Evolutionary conservation across 1,139 yeast genomes (phyloP).

Genomic region (Kodamaea plutei): DNA sequence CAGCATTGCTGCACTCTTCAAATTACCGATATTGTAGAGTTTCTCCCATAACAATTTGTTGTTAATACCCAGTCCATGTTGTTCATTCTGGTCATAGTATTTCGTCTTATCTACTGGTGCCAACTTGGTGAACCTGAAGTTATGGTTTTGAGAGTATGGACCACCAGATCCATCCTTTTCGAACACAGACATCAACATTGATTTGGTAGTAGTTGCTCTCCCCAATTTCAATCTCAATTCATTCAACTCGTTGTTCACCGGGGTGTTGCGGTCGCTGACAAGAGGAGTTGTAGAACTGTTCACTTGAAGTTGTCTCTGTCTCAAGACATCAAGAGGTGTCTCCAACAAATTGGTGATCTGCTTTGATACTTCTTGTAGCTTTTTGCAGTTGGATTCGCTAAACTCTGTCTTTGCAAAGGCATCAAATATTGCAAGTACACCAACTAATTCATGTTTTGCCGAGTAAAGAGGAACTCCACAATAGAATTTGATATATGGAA

Average conservation of each 20-base stretch:
- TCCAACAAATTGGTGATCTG: constrained; percentile 44
- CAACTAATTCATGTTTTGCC: too few species aligned
- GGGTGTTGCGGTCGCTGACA: constrained; percentile 1
- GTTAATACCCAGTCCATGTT: too few species aligned
- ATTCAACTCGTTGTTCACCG: constrained; percentile 18
- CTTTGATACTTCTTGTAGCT: constrained; percentile 34
- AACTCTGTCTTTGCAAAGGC: too few species aligned
- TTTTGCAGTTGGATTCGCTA: constrained; percentile 26
- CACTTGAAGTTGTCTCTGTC: constrained; percentile 10
- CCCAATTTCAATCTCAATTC: constrained; percentile 39
- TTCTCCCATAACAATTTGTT: too few species aligned
- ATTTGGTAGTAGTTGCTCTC: constrained; percentile 47
- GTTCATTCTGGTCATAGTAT: too few species aligned
- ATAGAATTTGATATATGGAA: constrained; percentile 57
- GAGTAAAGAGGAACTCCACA: constrained; percentile 57
- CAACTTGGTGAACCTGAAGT: constrained; percentile 36
- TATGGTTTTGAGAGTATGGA: constrained; percentile 48
- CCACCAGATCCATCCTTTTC: constrained; percentile 63
- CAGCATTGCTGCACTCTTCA: too few species aligned
- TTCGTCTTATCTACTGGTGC: too few species aligned
- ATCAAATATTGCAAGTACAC: too few species aligned
- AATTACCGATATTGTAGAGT: too few species aligned
- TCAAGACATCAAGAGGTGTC: constrained; percentile 22
- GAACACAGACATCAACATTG: constrained; percentile 38
- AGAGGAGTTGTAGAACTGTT: constrained; percentile 4